Conservation (phyloP, 768 basidiomycete genomes). For the Auriscalpium microsporum region DNA sequence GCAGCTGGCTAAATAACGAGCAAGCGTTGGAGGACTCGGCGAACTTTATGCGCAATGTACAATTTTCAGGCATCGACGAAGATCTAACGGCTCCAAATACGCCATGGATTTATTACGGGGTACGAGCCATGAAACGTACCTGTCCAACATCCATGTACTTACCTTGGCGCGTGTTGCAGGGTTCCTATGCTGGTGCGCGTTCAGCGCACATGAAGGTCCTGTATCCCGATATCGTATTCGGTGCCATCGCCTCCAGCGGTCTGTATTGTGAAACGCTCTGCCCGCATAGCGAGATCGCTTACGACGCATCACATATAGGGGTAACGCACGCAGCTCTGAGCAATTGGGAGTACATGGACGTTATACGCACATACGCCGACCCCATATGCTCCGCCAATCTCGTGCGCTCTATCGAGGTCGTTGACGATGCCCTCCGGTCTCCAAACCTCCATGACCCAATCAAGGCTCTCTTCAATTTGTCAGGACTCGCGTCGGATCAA, state of each 20-base stretch:
- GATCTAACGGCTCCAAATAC: constrained; percentile 63
- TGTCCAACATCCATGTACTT: not conserved
- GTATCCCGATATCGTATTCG: constrained; percentile 85
- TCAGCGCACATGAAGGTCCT: constrained; percentile 86
- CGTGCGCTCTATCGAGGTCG: constrained; percentile 44
- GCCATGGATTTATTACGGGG: constrained; percentile 93
- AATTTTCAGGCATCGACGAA: constrained; percentile 62
- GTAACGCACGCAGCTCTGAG: constrained; percentile 79
- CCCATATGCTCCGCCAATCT: constrained; percentile 54
- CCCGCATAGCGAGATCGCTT: not conserved
- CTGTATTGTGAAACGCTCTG: constrained; percentile 12
- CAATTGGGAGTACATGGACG: constrained; percentile 87
- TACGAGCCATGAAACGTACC: constrained; percentile 25
- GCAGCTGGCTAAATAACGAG: constrained; percentile 80
- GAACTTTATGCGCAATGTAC: constrained; percentile 78
- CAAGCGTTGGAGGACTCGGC: constrained; percentile 90
- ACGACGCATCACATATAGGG: constrained; percentile 27
- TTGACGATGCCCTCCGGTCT: constrained; percentile 54
- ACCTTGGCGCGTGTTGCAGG: not conserved
- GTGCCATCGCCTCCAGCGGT: constrained; percentile 86
- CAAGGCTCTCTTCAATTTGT: constrained; percentile 73
- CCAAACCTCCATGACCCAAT: constrained; percentile 40
- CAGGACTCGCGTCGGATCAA: constrained; percentile 55
- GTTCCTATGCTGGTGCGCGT: constrained; percentile 65
- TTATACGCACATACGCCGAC: constrained; percentile 66